Evolutionary conservation across 768 basidiomycete genomes (phyloP).

Genomic region (Saitozyma podzolica): DNA sequence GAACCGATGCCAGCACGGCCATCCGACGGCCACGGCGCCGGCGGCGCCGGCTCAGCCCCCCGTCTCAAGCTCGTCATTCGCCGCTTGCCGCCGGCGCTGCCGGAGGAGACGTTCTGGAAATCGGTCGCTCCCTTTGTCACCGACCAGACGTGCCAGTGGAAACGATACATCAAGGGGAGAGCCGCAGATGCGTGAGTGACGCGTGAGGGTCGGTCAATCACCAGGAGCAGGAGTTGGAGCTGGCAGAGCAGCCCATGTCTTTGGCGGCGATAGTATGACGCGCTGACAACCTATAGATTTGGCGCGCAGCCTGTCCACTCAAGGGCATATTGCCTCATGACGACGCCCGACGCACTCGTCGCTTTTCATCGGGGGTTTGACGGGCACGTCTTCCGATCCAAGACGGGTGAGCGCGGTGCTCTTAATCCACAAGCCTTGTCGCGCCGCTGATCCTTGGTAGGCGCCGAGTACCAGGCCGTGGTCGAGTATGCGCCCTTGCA

Average conservation of each 20-base stretch:
- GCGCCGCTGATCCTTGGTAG: conserved; percentile 55
- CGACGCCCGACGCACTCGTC: conserved; percentile 68
- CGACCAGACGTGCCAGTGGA: conserved; percentile 58
- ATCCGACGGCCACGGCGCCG: too few relatives aligned
- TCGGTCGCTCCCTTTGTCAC: conserved; percentile 81
- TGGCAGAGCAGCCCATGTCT: conserved; percentile 56
- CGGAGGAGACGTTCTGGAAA: conserved; percentile 91
- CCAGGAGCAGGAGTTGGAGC: neutral
- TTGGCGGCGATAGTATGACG: conserved; percentile 54
- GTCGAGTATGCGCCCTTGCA: conserved; percentile 95
- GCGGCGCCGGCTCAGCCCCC: conserved; percentile 2
- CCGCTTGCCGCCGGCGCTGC: conserved; percentile 84
- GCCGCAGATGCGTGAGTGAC: conserved; percentile 36
- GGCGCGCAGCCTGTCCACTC: conserved; percentile 54
- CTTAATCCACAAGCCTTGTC: neutral
- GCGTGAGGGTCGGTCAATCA: neutral
- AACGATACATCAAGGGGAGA: conserved; percentile 41
- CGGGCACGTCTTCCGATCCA: conserved; percentile 88
- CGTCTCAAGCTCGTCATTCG: conserved; percentile 76
- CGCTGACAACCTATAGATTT: neutral
- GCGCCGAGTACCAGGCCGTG: conserved; percentile 80
- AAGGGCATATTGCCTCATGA: conserved; percentile 90
- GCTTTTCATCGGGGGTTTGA: conserved; percentile 81
- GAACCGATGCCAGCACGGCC: too few relatives aligned
- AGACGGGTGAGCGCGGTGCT: conserved; percentile 66